Percentiles rank a stretch among this genome's conserved stretches.
Evolutionary conservation across 2,329 filamentous ascomycete species (phyloP).

Genomic region (Fusarium musae): DNA sequence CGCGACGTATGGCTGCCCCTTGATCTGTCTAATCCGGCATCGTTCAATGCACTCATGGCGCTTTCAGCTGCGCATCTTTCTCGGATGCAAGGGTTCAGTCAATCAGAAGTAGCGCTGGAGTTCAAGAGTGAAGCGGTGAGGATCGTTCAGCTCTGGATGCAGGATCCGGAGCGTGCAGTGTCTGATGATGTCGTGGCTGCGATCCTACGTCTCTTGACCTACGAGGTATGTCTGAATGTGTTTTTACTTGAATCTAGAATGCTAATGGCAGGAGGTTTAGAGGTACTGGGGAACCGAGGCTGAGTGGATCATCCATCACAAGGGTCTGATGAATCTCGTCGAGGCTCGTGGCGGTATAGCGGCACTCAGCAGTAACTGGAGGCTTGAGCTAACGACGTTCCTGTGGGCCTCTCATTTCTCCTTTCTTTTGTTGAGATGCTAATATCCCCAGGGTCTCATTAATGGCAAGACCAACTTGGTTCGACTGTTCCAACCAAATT

Average conservation of each 20-base stretch:
- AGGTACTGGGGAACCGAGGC: conserved; percentile 11
- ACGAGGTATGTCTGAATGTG: background rate
- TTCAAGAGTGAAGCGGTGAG: conserved; percentile 51
- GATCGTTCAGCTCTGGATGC: conserved; percentile 49
- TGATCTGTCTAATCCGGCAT: conserved; percentile 54
- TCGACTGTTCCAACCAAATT: conserved; percentile 17
- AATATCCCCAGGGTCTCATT: background rate
- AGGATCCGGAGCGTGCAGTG: conserved; percentile 43
- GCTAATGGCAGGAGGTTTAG: background rate
- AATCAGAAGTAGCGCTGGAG: conserved; percentile 42
- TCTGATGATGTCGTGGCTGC: conserved; percentile 44
- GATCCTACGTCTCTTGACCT: background rate
- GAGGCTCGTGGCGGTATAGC: background rate
- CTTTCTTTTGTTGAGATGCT: background rate
- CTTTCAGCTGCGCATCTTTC: conserved; percentile 54
- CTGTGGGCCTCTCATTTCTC: background rate
- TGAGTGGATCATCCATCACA: conserved; percentile 14
- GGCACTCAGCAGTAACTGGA: conserved; percentile 5
- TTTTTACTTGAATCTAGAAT: background rate
- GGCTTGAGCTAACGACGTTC: conserved; percentile 9
- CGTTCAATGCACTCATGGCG: conserved; percentile 55
- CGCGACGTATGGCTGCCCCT: conserved; percentile 54
- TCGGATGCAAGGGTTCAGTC: conserved; percentile 46
- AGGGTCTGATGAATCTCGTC: background rate
- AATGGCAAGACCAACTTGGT: conserved; percentile 6